Conservation (phyloP, 768 basidiomycete species). For the Lactarius quietus region DNA sequence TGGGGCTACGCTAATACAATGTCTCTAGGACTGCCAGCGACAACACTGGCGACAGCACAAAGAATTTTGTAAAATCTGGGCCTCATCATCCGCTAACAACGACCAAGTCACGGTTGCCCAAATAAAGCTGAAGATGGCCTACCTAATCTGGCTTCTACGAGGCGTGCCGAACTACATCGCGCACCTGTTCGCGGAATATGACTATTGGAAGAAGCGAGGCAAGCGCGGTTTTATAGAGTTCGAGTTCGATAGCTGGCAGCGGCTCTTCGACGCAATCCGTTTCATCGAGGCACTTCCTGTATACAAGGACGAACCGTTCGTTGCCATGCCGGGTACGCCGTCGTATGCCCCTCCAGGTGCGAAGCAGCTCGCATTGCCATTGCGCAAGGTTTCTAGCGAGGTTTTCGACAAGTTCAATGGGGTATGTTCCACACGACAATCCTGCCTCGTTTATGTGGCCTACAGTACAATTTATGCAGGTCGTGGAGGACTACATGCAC, state of each 20-base stretch:
- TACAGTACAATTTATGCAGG: constrained; percentile 2
- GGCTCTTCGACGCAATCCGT: constrained; percentile 23
- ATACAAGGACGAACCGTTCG: constrained; percentile 11
- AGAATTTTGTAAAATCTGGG: constrained; percentile 27
- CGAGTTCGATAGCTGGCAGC: constrained; percentile 26
- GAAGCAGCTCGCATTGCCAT: constrained; percentile 12
- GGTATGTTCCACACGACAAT: constrained; percentile 8
- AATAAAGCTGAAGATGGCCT: constrained; percentile 27
- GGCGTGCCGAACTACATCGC: constrained; percentile 23
- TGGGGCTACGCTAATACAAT: background rate
- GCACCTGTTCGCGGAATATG: constrained; percentile 25
- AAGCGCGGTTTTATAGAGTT: constrained; percentile 28
- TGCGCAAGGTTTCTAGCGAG: constrained; percentile 17
- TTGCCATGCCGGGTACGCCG: constrained; percentile 26
- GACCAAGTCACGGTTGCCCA: constrained; percentile 24
- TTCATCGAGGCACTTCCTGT: constrained; percentile 18
- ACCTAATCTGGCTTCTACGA: constrained; percentile 28
- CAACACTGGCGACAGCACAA: constrained; percentile 28
- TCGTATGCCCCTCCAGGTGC: constrained; percentile 15
- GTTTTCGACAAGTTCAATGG: constrained; percentile 9
- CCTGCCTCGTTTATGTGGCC: background rate
- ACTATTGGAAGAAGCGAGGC: constrained; percentile 13
- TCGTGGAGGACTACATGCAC: constrained; percentile 21
- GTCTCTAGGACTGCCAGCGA: constrained; percentile 21
- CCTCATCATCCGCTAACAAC: constrained; percentile 20